Evolutionary conservation across 176 grass and related monocot genomes (phyloP).

Genomic region (Neostapfia colusana): DNA sequence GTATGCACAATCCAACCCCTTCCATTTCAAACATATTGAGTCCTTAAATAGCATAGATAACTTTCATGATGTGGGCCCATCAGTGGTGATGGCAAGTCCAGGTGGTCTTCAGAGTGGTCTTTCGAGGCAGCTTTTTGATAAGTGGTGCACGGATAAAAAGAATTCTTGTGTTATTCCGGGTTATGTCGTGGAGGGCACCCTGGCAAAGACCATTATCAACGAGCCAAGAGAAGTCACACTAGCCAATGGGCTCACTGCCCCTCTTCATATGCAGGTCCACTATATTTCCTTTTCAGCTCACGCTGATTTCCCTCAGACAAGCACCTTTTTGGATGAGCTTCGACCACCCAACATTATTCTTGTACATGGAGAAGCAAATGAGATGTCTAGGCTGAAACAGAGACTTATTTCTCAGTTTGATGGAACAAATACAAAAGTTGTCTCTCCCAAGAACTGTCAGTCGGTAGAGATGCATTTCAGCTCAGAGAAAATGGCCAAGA

Average conservation of each 20-base stretch:
- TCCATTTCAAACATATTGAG: conserved; percentile 87
- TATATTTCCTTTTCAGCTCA: conserved; percentile 98
- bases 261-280: conserved; percentile 89
- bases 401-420: conserved; percentile 80
- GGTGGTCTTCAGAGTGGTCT: conserved; percentile 82
- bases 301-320: conserved; percentile 89
- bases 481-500: conserved; percentile 95
- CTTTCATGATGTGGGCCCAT: conserved; percentile 87
- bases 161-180: conserved; percentile 92
- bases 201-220: conserved; percentile 86
- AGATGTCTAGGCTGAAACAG: conserved; percentile 93
- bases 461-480: conserved; percentile 84
- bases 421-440: conserved; percentile 72
- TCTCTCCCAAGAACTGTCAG: conserved; percentile 90
- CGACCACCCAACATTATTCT: conserved; percentile 88
- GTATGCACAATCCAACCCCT: conserved; percentile 87
- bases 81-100: conserved; percentile 93
- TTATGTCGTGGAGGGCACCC: conserved; percentile 89
- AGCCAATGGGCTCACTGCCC: conserved; percentile 82
- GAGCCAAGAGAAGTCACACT: conserved; percentile 94
- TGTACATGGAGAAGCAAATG: conserved; percentile 92
- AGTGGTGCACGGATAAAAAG: conserved; percentile 95
- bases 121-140: conserved; percentile 91
- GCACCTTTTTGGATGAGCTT: conserved; percentile 79
- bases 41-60: conserved; percentile 93